Base-by-base conservation (phyloP, 768 basidiomycete genomes). In the Rhodotorula diobovata region DNA sequence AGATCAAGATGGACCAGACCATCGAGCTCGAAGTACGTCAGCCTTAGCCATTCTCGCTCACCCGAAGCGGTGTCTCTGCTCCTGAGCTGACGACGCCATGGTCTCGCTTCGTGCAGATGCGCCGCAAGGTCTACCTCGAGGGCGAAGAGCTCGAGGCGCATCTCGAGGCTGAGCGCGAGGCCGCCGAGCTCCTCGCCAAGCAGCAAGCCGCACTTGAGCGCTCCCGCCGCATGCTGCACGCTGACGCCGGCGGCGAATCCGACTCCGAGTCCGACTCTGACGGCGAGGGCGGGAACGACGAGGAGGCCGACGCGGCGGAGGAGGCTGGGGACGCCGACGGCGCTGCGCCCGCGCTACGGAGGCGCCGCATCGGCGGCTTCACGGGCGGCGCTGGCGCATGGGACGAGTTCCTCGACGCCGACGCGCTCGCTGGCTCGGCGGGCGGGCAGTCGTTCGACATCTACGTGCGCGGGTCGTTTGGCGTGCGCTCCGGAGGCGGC, bases 361-460 rank as follows among this genome's bases (percentile, higher is more conserved):
- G 73, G 69, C 4, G 73, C 41, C 4, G 73, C 66, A 34, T 70
- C 30, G 59, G 59, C 59, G 59, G 59, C n/a, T 60, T 60, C 46
- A 41, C 53, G 9, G 67, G 53, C n/a, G 46, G 67, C 4, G 67
- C 54, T 4, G 60, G 60, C 60, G 60, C 68, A 18, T 74, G 70
- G 69, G 73, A 70, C 66, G 76, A 70, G 60, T 72, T 76, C 66
- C 51, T 68, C 51, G 70, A 72, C 53, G 57, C 56, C 25, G 55
- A 53, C 1, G 63, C 63, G 10, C 25, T 56, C 20, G 59, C 54
- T 0, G 70, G 70, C 14, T 43, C 56, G 18, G 65, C 61, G 28
- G 63, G 70, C 23, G 61, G 89, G 88, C 77, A 91, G 89, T 89
- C 91, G 3, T 99, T 90, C 77, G 96, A 99, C 80, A 96, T 98